Percentiles rank a stretch among this genome's conserved stretches.
These are phyloP conservation scores for Funneliformis caledonium DNA, from an alignment of 371 early-diverging fungal genomes.

Conservation along the genomic window DNA sequence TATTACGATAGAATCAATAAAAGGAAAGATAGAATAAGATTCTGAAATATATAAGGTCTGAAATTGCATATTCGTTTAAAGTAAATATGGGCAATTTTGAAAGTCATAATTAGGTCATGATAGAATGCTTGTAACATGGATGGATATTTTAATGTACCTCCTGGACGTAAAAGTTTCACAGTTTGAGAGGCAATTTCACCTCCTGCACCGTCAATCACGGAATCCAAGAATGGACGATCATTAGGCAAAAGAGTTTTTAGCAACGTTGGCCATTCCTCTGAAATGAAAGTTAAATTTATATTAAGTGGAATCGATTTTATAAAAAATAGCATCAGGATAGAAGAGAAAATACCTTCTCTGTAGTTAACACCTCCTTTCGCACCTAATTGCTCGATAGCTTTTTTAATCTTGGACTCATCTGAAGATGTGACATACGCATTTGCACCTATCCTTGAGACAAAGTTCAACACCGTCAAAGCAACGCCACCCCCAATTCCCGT, in stretches of 20 bases:
- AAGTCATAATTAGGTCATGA: too few species aligned
- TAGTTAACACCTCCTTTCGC: slow-evolving; percentile 76
- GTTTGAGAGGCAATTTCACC: slow-evolving; percentile 55
- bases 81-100: too few species aligned
- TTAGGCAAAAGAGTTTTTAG: background rate
- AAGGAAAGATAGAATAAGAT: background rate
- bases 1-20: background rate
- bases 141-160: slow-evolving; percentile 51
- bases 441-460: slow-evolving; percentile 71
- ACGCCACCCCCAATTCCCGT: slow-evolving; percentile 81
- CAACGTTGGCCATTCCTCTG: background rate
- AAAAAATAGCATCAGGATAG: background rate
- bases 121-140: too few species aligned
- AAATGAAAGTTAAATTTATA: slow-evolving; percentile 14
- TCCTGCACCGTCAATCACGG: slow-evolving; percentile 74
- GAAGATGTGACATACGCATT: slow-evolving; percentile 76
- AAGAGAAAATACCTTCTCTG: slow-evolving; percentile 53
- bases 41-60: too few species aligned
- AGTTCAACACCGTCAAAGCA: slow-evolving; percentile 69
- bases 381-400: slow-evolving; percentile 62
- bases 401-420: slow-evolving; percentile 62
- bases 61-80: too few species aligned
- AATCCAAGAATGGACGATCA: slow-evolving; percentile 47
- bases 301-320: background rate
- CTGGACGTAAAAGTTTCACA: slow-evolving; percentile 47